Evolutionary conservation across 164 flowering plant species (phyloP).

Genomic region (Warburgia ugandensis): DNA sequence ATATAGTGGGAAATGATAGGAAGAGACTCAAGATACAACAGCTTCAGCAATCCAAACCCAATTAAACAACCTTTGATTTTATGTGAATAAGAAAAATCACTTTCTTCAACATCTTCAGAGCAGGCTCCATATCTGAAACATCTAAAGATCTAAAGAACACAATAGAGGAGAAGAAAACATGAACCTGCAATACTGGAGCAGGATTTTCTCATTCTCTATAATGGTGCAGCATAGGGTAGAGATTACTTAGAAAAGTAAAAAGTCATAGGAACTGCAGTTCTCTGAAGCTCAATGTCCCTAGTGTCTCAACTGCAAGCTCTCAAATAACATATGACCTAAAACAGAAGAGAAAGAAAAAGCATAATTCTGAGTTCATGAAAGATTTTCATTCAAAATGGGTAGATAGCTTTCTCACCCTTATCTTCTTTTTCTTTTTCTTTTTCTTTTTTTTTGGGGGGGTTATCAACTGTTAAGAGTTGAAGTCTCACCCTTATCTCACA

Average conservation of each 20-base stretch:
- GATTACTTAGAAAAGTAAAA: too few relatives aligned
- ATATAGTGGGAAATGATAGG: too few relatives aligned
- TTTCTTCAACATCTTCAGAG: too few relatives aligned
- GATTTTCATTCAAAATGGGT: neutral
- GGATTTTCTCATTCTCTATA: neutral
- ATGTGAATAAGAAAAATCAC: neutral
- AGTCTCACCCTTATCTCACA: neutral
- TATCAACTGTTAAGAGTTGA: neutral
- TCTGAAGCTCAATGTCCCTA: neutral
- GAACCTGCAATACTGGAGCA: too few relatives aligned
- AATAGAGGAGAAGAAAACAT: too few relatives aligned
- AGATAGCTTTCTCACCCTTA: neutral
- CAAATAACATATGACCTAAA: neutral
- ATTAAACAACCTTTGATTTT: neutral
- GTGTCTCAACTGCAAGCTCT: neutral
- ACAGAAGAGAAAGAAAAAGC: neutral
- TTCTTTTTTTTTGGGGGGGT: too few relatives aligned
- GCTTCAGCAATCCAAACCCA: neutral
- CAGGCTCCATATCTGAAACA: neutral
- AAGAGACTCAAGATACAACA: neutral
- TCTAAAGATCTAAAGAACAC: neutral
- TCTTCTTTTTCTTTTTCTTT: too few relatives aligned
- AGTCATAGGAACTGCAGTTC: too few relatives aligned
- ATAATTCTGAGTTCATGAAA: neutral
- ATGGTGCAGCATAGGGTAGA: neutral